These are phyloP conservation scores for Pestalotiopsis sp. DNA, from an alignment of 2,329 filamentous ascomycete species.

Conservation along the genomic window DNA sequence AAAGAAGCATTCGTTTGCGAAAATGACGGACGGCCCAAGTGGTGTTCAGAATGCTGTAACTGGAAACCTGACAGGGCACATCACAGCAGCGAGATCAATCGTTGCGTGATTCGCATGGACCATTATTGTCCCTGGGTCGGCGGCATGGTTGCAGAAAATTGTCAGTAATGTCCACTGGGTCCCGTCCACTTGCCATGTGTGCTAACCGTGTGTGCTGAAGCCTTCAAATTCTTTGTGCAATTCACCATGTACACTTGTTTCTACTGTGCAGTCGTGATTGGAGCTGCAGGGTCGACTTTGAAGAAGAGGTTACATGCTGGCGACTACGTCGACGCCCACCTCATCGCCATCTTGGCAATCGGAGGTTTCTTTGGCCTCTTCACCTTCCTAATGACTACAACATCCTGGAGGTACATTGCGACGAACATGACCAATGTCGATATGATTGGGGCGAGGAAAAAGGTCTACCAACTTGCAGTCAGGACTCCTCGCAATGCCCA, in stretches of 20 bases:
- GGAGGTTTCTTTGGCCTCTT: slow-evolving; percentile 79
- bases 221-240: slow-evolving; percentile 91
- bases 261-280: slow-evolving; percentile 65
- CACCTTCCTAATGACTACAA: slow-evolving; percentile 71
- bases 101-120: slow-evolving; percentile 89
- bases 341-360: slow-evolving; percentile 67
- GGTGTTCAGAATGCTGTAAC: slow-evolving; percentile 80
- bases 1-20: slow-evolving; percentile 85
- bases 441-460: slow-evolving; percentile 60
- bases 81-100: slow-evolving; percentile 78
- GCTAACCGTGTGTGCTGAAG: slow-evolving; percentile 35
- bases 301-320: slow-evolving; percentile 49
- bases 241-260: slow-evolving; percentile 74
- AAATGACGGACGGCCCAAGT: slow-evolving; percentile 77
- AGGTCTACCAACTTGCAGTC: slow-evolving; percentile 73
- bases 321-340: slow-evolving; percentile 52
- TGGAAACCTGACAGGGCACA: slow-evolving; percentile 89
- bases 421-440: slow-evolving; percentile 86
- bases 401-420: slow-evolving; percentile 68
- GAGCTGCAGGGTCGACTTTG: slow-evolving; percentile 64
- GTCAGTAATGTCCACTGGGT: slow-evolving; percentile 37
- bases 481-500: slow-evolving; percentile 57
- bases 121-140: slow-evolving; percentile 98
- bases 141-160: slow-evolving; percentile 82
- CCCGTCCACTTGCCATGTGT: slow-evolving; percentile 4